phyloP scores from a whole-genome alignment of 257 asterid species.

The Avicennia marina region DNA sequence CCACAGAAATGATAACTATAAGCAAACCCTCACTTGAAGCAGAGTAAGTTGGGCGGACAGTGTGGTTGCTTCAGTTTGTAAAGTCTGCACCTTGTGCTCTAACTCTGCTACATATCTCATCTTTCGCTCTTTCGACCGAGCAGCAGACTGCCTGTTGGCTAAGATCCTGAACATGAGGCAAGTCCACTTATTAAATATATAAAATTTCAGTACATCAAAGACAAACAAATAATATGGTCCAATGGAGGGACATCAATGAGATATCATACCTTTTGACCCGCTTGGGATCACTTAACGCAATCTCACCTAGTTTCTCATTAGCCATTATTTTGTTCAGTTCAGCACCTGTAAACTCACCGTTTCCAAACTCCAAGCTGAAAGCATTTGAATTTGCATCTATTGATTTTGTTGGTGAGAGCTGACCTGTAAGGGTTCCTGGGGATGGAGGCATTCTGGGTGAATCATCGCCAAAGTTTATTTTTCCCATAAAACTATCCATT shows the following conservation, averaged over 20 bases:
- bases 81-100: conserved; percentile 71
- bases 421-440: conserved; percentile 52
- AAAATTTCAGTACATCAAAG: background rate
- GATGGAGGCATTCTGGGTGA: conserved; percentile 69
- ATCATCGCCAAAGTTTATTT: conserved; percentile 62
- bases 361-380: conserved; percentile 62
- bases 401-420: conserved; percentile 49
- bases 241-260: background rate
- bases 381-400: conserved; percentile 35
- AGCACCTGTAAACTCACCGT: conserved; percentile 63
- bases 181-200: background rate
- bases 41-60: conserved; percentile 65
- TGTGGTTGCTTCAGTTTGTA: conserved; percentile 70
- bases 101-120: conserved; percentile 56
- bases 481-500: conserved; percentile 86
- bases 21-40: conserved; percentile 47
- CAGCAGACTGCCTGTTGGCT: conserved; percentile 70
- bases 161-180: conserved; percentile 39
- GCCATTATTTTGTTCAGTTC: conserved; percentile 72
- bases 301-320: conserved; percentile 60
- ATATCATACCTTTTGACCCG: conserved; percentile 55
- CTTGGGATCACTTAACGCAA: conserved; percentile 62
- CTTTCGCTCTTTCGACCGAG: conserved; percentile 69
- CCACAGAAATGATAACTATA: background rate
- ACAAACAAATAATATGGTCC: no score